phyloP scores from a whole-genome alignment of 2,329 filamentous ascomycete species.

The Zarea fungicola region DNA sequence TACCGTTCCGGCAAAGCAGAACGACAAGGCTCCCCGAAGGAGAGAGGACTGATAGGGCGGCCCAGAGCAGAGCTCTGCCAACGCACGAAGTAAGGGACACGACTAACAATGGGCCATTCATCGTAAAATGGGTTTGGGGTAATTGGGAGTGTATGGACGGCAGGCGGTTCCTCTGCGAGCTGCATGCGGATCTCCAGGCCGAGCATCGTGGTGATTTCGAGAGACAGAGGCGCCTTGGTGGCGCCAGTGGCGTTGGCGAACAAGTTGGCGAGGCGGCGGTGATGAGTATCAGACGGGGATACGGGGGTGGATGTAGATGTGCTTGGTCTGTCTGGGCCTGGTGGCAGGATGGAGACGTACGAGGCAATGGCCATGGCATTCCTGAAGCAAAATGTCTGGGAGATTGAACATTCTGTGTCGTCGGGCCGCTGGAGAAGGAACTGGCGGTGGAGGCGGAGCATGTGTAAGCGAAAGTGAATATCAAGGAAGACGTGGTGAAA shows the following conservation, averaged over 20 bases:
- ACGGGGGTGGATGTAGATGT: neutral
- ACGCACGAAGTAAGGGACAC: too few species aligned
- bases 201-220: slow-evolving; percentile 8
- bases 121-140: too few species aligned
- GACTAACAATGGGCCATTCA: too few species aligned
- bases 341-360: too few species aligned
- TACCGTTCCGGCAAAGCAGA: too few species aligned
- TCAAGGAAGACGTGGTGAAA: slow-evolving; percentile 8
- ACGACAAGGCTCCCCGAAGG: too few species aligned
- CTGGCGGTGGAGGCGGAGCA: slow-evolving; percentile 3
- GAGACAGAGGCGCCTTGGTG: neutral
- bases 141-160: too few species aligned
- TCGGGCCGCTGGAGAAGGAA: neutral
- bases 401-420: slow-evolving; percentile 1
- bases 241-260: neutral
- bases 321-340: too few species aligned
- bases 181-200: slow-evolving; percentile 5
- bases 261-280: neutral
- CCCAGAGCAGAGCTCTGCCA: too few species aligned
- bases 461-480: neutral
- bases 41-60: too few species aligned
- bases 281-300: neutral
- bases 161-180: slow-evolving; percentile 4
- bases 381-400: slow-evolving; percentile 2
- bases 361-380: slow-evolving; percentile 2